phyloP scores from a whole-genome alignment of 78 protist genomes.

The Emiliania huxleyi region DNA sequence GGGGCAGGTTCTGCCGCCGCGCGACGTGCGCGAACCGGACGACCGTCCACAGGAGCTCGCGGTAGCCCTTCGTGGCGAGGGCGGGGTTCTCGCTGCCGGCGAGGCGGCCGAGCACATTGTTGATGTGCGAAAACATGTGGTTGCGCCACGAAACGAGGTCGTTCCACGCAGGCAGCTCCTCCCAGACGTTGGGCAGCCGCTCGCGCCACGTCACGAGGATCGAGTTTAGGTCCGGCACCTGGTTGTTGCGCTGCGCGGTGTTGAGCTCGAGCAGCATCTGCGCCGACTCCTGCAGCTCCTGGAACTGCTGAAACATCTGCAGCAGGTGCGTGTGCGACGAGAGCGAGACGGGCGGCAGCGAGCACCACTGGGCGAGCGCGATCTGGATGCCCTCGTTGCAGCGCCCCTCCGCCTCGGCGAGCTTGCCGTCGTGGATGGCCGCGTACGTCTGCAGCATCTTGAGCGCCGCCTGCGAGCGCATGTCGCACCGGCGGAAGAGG shows the following conservation, averaged over 20 bases:
- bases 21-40: constrained; percentile 46
- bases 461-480: not conserved
- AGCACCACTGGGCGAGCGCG: constrained; percentile 41
- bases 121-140: constrained; percentile 50
- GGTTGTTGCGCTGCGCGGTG: not conserved
- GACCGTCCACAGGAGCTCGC: constrained; percentile 44
- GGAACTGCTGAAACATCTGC: constrained; percentile 47
- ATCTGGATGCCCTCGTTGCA: constrained; percentile 39
- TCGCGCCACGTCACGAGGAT: constrained; percentile 66
- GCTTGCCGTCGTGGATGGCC: constrained; percentile 41
- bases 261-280: constrained; percentile 31
- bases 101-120: not conserved
- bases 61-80: not conserved
- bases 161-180: constrained; percentile 50
- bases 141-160: constrained; percentile 58
- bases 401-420: constrained; percentile 37
- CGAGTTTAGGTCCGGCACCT: constrained; percentile 57
- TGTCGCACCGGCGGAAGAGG: not conserved
- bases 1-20: constrained; percentile 29
- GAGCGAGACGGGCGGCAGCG: constrained; percentile 21
- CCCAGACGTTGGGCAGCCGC: constrained; percentile 65
- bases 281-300: constrained; percentile 63
- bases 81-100: not conserved
- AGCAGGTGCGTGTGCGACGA: constrained; percentile 47
- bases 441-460: constrained; percentile 39